A percentile compares a stretch with the other conserved stretches of the same genome.
These are phyloP conservation scores for Vitellaria paradoxa DNA, from an alignment of 179 eudicot species.

Conservation along the genomic window DNA sequence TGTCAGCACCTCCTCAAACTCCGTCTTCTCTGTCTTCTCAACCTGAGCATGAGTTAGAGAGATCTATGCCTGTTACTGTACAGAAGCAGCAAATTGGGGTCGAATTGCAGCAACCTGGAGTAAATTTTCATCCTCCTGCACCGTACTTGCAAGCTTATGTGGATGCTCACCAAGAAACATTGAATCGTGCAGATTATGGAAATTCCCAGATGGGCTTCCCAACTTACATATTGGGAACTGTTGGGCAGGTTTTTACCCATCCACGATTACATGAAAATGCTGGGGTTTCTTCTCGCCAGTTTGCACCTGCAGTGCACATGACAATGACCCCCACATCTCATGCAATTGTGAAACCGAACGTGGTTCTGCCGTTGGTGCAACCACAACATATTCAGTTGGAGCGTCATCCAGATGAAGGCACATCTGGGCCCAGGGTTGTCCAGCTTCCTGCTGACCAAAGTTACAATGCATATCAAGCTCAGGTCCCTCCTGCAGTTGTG, in stretches of 20 bases:
- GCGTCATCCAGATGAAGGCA: conserved; percentile 31
- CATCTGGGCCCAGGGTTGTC: conserved; percentile 37
- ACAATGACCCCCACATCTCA: conserved; percentile 36
- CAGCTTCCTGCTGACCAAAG: conserved; percentile 57
- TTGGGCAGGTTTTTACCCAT: conserved; percentile 55
- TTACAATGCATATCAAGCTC: conserved; percentile 51
- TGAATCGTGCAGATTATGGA: conserved; percentile 40
- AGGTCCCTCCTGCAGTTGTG: conserved; percentile 29
- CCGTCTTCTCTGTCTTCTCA: conserved; percentile 22
- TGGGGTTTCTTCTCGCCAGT: conserved; percentile 46
- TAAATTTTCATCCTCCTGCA: conserved; percentile 38
- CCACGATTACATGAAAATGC: conserved; percentile 48
- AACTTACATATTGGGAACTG: conserved; percentile 43
- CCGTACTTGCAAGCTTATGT: conserved; percentile 52
- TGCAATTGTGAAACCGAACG: conserved; percentile 30
- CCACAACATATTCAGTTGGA: conserved; percentile 35
- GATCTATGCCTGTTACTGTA: conserved; percentile 34
- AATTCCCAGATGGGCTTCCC: conserved; percentile 63
- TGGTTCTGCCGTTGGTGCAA: conserved; percentile 29
- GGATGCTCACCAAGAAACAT: conserved; percentile 59
- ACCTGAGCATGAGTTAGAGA: conserved; percentile 49
- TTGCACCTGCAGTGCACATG: conserved; percentile 53
- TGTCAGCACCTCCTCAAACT: conserved; percentile 20
- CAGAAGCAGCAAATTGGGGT: conserved; percentile 35
- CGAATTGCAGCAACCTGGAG: conserved; percentile 39